Conservation (phyloP, 2,329 filamentous ascomycete species). For the Neonectria neomacrospora region DNA sequence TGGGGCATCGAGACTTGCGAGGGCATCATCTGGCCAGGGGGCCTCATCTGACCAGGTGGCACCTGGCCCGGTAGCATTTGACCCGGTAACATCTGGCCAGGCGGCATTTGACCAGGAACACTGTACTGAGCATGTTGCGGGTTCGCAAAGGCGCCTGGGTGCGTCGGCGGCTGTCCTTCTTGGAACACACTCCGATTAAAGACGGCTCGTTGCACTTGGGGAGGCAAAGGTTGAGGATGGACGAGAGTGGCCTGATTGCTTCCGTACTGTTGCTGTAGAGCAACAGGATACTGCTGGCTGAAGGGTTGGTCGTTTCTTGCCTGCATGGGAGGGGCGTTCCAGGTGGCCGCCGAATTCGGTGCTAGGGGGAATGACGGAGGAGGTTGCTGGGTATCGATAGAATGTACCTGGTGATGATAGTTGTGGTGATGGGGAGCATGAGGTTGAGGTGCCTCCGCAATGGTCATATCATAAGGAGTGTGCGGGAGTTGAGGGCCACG, state of each 20-base stretch:
- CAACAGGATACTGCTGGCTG: conserved; percentile 30
- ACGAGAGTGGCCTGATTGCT: conserved; percentile 42
- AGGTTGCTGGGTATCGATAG: conserved; percentile 44
- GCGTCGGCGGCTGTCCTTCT: conserved; percentile 36
- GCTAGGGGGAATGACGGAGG: conserved; percentile 48
- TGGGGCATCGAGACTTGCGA: conserved; percentile 14
- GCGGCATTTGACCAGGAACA: conserved; percentile 30
- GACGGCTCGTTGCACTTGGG: conserved; percentile 65
- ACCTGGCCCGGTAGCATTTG: conserved; percentile 29
- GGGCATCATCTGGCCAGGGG: neutral
- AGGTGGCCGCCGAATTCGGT: conserved; percentile 33
- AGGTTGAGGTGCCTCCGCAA: conserved; percentile 62
- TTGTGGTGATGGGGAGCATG: conserved; percentile 68
- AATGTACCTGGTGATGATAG: conserved; percentile 55
- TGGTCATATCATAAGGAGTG: conserved; percentile 66
- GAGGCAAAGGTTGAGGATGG: conserved; percentile 64
- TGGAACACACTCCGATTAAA: conserved; percentile 54
- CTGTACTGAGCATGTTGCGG: conserved; percentile 43
- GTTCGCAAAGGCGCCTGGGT: conserved; percentile 30
- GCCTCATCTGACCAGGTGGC: conserved; percentile 16
- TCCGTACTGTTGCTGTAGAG: conserved; percentile 38
- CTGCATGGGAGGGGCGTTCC: conserved; percentile 31
- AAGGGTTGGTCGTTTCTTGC: conserved; percentile 29
- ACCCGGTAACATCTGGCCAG: conserved; percentile 23
- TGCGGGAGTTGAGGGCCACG: conserved; percentile 51